Base-by-base conservation (phyloP, 2,329 filamentous ascomycete genomes). In the Pyrenophora seminiperda region DNA sequence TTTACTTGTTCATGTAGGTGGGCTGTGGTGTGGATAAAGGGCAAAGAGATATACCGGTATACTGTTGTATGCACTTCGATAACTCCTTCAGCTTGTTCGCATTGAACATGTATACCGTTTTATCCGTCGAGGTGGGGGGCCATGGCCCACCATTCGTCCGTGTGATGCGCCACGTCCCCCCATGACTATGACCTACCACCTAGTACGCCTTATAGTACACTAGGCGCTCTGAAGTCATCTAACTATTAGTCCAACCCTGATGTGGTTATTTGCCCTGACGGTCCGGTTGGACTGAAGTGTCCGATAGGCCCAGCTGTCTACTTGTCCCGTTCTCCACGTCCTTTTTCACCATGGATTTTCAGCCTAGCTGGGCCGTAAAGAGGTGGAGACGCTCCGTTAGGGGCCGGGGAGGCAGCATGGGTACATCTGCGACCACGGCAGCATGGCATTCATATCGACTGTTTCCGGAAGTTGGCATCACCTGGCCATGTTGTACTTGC, bases 401-500 rank as follows among this genome's bases (percentile, higher is more conserved):
- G n/a, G n/a, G n/a, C n/a, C n/a, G n/a, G n/a, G 44, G 18, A 50
- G 32, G 15, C 17, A 38, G 38, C 45, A 51, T 46, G 62, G 59
- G 27, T 58, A 37, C 53, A 54, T 56, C 54, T 61, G 58, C 57
- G 58, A 41, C 20, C 40, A 62, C 58, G 62, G 60, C 50, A 33
- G 29, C 33, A 31, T 48, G n/a, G 17, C 29, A 36, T 37, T 48
- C 13, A 15, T 18, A 50, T 47, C 22, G 15, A 44, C 5, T 47
- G 42, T 19, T 34, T 22, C 31, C 19, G 36, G 46, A 47, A 30
- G 15, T 42, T n/a, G 19, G 19, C 41, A 53, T 62, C 58, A 63
- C 53, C 59, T 56, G 56, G 48, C 47, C 57, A 47, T 47, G 14
- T 11, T 46, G 40, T 43, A 38, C 37, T 7, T 46, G 7, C 10